phyloP scores from a whole-genome alignment of 352 stramenopile genomes.

The Elongisporangium undulatum region DNA sequence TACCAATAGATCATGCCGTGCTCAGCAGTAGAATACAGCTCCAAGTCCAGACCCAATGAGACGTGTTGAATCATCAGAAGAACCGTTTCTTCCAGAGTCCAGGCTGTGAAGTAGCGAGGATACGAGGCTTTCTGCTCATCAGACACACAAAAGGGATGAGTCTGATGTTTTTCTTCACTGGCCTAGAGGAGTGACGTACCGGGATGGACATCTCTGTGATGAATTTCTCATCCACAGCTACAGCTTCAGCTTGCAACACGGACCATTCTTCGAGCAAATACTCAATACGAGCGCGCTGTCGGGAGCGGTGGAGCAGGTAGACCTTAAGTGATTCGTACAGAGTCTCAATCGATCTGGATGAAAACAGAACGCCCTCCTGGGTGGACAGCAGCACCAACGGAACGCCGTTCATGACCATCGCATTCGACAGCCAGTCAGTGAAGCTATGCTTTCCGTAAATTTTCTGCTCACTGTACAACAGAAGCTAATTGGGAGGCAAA shows the following conservation, averaged over 20 bases:
- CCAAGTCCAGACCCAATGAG: constrained; percentile 65
- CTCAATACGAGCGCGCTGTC: constrained; percentile 76
- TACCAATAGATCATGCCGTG: constrained; percentile 77
- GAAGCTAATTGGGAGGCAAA: constrained; percentile 35
- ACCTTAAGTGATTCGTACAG: constrained; percentile 84
- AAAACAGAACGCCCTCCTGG: constrained; percentile 78
- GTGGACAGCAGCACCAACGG: constrained; percentile 79
- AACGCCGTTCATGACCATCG: constrained; percentile 81
- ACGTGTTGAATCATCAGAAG: constrained; percentile 82
- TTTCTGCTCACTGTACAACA: constrained; percentile 84
- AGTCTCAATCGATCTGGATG: constrained; percentile 68
- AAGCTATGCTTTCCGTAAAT: constrained; percentile 83
- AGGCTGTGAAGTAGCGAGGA: constrained; percentile 80
- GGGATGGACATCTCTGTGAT: constrained; percentile 80
- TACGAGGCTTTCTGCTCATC: constrained; percentile 55
- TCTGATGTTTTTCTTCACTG: neutral
- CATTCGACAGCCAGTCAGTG: constrained; percentile 76
- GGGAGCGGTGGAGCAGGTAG: constrained; percentile 74
- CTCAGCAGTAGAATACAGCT: constrained; percentile 72
- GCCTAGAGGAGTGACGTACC: constrained; percentile 23
- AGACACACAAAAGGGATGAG: neutral
- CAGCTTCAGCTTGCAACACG: constrained; percentile 67
- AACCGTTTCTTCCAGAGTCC: constrained; percentile 70
- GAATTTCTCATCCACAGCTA: constrained; percentile 72
- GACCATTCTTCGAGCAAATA: constrained; percentile 81